Percentiles rank a stretch among this genome's conserved stretches.
Evolutionary conservation across 805 yeast species (phyloP).

Genomic region (Wickerhamomyces sydowiorum): DNA sequence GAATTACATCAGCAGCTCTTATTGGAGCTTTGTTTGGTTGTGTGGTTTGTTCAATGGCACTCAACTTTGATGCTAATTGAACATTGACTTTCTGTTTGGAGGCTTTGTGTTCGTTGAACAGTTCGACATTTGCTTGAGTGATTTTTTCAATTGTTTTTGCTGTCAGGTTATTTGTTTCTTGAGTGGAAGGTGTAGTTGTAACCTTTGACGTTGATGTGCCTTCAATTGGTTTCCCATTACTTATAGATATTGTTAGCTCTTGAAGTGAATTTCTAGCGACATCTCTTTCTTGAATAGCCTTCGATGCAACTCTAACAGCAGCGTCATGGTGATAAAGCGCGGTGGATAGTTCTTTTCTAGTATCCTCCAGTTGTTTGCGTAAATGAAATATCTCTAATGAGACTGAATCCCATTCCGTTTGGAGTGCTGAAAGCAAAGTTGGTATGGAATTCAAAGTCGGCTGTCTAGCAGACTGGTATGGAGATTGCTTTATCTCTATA

Average conservation of each 20-base stretch:
- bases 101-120: slow-evolving; percentile 17
- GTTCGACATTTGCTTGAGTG: slow-evolving; percentile 8
- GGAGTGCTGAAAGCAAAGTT: slow-evolving; percentile 64
- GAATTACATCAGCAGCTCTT: slow-evolving; percentile 3
- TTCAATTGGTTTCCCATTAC: slow-evolving; percentile 12
- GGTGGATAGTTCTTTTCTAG: slow-evolving; percentile 68
- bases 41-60: slow-evolving; percentile 2
- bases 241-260: slow-evolving; percentile 41
- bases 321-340: slow-evolving; percentile 87
- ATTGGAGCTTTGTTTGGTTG: slow-evolving; percentile 13
- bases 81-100: slow-evolving; percentile 18
- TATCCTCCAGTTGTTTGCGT: slow-evolving; percentile 60
- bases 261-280: slow-evolving; percentile 64
- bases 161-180: too few species aligned
- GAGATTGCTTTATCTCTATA: slow-evolving; percentile 32
- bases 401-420: slow-evolving; percentile 85
- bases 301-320: slow-evolving; percentile 79
- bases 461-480: slow-evolving; percentile 32
- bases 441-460: slow-evolving; percentile 69
- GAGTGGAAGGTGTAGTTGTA: too few species aligned
- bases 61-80: background rate
- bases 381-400: slow-evolving; percentile 75
- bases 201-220: too few species aligned
- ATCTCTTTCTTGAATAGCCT: slow-evolving; percentile 69
- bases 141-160: slow-evolving; percentile 1